Base-by-base conservation (phyloP, 2,329 filamentous ascomycete species). In the Nigrograna mackinnonii region DNA sequence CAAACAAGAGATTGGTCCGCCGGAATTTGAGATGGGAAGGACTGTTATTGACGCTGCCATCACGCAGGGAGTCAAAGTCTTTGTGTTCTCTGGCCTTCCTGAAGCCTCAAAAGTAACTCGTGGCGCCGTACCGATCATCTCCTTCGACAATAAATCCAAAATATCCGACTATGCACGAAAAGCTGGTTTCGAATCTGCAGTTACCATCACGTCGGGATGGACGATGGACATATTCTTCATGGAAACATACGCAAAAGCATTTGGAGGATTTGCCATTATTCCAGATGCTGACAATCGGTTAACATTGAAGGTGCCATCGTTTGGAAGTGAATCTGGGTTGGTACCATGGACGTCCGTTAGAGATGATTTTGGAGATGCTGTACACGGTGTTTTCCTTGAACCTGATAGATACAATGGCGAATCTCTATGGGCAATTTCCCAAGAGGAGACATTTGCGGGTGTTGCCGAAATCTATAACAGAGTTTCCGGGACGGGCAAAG, bases 331-430 rank as follows among this genome's bases (percentile, higher is more conserved):
- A 9, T n/a, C 24, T 9, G 24, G n/a, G 24, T 9, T n/a, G 24
- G n/a, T n/a, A 9, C 24, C 24, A n/a, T 28, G 24, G 24, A 28
- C 24, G n/a, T 28, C 24, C n/a, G 24, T n/a, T 28, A 9, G 9
- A 28, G 63, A 71, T 22, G 73, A 77, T 50, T 76, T 64, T 42
- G 74, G 73, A 4, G 74, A 76, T 38, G 60, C 76, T 14, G 67
- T 76, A 9, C 73, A 77, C 38, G 73, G 72, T 3, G 57, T 74
- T 3, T 69, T 76, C n/a, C 57, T 75, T 6, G 57, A 66, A 11
- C 72, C 72, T 2, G 55, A 56, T 32, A 59, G 60, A 30, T 72
- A 67, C 55, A 64, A 66, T 44, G 62, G 67, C 9, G 9, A 28
- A n/a, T 9, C 24, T n/a, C 9, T 28, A 28, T 28, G 24, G 24